A percentile compares a stretch with the other conserved stretches of the same genome.
These are phyloP conservation scores for Tetraselmis striata DNA, from an alignment of 139 green algal genomes.

Conservation along the genomic window DNA sequence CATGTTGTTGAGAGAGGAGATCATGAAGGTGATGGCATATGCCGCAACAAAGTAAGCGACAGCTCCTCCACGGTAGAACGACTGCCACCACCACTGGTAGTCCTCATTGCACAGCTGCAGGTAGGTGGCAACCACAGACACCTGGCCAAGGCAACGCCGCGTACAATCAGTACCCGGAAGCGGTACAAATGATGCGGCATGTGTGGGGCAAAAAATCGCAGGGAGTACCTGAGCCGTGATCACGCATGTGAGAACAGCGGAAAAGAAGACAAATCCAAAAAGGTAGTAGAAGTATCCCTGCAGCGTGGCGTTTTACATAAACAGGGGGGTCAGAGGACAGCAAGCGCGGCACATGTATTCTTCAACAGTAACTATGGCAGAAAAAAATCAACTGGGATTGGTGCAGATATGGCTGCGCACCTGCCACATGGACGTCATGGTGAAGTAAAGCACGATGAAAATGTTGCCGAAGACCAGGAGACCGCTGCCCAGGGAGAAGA, in stretches of 20 bases:
- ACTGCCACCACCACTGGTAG: constrained; percentile 83
- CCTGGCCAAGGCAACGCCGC: too few relatives aligned
- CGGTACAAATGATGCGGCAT: too few relatives aligned
- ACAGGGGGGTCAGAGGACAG: too few relatives aligned
- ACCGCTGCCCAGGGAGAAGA: constrained; percentile 66
- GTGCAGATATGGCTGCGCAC: constrained; percentile 13
- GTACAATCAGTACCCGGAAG: too few relatives aligned
- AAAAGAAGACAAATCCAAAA: constrained; percentile 84
- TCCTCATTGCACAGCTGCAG: constrained; percentile 89
- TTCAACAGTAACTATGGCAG: background rate
- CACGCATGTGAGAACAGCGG: constrained; percentile 72
- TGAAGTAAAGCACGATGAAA: constrained; percentile 97
- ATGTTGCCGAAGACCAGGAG: constrained; percentile 92
- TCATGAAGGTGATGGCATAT: constrained; percentile 52
- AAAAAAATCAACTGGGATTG: too few relatives aligned
- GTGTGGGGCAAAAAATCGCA: too few relatives aligned
- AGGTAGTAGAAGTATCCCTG: constrained; percentile 95
- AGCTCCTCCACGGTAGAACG: background rate
- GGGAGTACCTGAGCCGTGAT: constrained; percentile 85
- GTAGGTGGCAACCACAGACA: constrained; percentile 23
- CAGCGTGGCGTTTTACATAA: background rate
- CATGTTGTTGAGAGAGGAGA: constrained; percentile 58
- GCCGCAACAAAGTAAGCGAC: background rate
- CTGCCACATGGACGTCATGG: constrained; percentile 87
- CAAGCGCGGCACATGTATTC: too few relatives aligned